These are phyloP conservation scores for Paracamarosporium sp. DNA, from an alignment of 2,329 filamentous ascomycete genomes.

Conservation along the genomic window DNA sequence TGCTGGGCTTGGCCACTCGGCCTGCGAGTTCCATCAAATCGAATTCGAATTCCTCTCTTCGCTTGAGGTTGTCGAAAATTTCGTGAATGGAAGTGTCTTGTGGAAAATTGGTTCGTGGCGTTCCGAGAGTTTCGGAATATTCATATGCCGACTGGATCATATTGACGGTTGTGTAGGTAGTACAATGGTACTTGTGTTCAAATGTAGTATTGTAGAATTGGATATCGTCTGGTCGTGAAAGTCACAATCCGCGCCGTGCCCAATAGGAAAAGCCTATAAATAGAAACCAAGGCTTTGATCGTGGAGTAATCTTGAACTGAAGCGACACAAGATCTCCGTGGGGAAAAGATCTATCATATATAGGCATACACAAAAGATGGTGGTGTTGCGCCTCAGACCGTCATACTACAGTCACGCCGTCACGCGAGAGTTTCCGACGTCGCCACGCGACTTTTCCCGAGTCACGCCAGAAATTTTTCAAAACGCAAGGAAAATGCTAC, in stretches of 20 bases:
- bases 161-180: not conserved
- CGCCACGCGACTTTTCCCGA: conserved; percentile 6
- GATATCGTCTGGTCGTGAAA: not conserved
- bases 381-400: not conserved
- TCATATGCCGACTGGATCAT: conserved; percentile 8
- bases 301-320: not conserved
- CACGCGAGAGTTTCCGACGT: conserved; percentile 4
- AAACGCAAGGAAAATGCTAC: not conserved
- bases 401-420: conserved; percentile 5
- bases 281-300: no score
- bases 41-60: not conserved
- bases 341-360: no score
- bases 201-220: not conserved
- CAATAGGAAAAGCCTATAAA: no score
- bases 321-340: not conserved
- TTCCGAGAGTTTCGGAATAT: not conserved
- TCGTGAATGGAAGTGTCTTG: not conserved
- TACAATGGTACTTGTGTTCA: not conserved
- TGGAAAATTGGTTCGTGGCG: not conserved
- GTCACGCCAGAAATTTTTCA: conserved; percentile 4
- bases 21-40: conserved; percentile 2
- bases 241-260: no score
- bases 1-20: not conserved
- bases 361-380: not conserved
- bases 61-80: not conserved